Percentiles rank a stretch among this genome's conserved stretches.
Conservation (phyloP, 768 basidiomycete genomes). For the Auriculariales sp. region DNA sequence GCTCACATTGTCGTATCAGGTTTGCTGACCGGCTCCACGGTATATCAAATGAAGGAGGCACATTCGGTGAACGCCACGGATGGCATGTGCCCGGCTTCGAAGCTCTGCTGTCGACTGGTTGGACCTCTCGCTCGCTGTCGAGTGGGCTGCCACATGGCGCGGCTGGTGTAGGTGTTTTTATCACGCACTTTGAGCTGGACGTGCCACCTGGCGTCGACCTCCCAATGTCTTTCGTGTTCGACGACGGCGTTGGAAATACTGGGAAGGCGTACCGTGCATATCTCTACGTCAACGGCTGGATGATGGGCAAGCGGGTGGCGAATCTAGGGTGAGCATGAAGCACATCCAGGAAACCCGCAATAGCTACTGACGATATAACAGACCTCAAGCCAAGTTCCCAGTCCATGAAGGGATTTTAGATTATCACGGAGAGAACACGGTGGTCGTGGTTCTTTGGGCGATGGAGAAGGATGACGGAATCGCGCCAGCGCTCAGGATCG, state of each 20-base stretch:
- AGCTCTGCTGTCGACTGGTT: conserved; percentile 23
- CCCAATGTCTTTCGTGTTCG: conserved; percentile 58
- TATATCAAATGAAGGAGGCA: conserved; percentile 57
- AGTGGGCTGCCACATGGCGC: conserved; percentile 38
- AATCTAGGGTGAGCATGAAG: conserved; percentile 42
- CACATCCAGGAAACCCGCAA: neutral
- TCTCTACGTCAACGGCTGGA: conserved; percentile 79
- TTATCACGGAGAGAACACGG: conserved; percentile 45
- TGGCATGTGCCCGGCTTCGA: conserved; percentile 68
- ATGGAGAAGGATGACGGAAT: conserved; percentile 35
- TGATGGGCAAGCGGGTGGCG: conserved; percentile 69
- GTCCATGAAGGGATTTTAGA: conserved; percentile 71
- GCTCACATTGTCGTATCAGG: conserved; percentile 21
- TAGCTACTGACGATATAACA: conserved; percentile 17
- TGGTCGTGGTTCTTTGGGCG: conserved; percentile 53
- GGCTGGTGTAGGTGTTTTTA: conserved; percentile 73
- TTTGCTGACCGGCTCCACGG: conserved; percentile 62
- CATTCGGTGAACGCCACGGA: conserved; percentile 53
- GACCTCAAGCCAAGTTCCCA: conserved; percentile 70
- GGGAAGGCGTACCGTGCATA: conserved; percentile 53
- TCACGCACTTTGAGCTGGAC: conserved; percentile 52
- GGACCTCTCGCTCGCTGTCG: conserved; percentile 41
- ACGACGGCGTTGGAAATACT: conserved; percentile 26
- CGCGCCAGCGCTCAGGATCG: conserved; percentile 37
- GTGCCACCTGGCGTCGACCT: conserved; percentile 49